Conservation (phyloP, 208 protist species). For the Chromosphaera perkinsii region DNA sequence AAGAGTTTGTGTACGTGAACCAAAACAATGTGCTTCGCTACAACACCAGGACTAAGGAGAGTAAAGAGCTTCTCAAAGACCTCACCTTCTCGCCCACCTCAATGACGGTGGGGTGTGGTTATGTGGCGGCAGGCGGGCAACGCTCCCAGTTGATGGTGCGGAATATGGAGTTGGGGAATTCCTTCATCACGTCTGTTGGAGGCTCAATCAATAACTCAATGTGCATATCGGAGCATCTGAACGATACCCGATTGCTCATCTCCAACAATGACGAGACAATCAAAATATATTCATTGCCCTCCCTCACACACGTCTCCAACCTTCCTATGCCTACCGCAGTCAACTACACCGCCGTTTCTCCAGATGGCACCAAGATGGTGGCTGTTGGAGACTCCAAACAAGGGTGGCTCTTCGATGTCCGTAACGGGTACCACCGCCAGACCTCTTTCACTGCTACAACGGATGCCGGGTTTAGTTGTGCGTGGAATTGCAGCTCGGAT, state of each 20-base stretch:
- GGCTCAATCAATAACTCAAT: constrained; percentile 27
- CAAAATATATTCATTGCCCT: constrained; percentile 4
- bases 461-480: constrained; percentile 15
- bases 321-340: neutral
- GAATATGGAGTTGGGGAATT: constrained; percentile 8
- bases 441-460: constrained; percentile 5
- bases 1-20: too few relatives aligned
- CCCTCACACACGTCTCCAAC: neutral
- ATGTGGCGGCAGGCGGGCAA: constrained; percentile 19
- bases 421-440: neutral
- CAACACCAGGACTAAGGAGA: too few relatives aligned
- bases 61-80: too few relatives aligned
- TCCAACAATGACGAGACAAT: constrained; percentile 22
- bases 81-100: too few relatives aligned
- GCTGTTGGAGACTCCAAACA: constrained; percentile 2
- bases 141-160: constrained; percentile 3
- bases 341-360: neutral
- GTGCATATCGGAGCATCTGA: neutral
- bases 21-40: too few relatives aligned
- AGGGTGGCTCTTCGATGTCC: neutral
- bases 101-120: too few relatives aligned
- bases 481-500: constrained; percentile 15
- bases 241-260: constrained; percentile 3
- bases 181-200: neutral
- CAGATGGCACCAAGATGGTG: constrained; percentile 3